phyloP scores from a whole-genome alignment of 176 grass and related monocot genomes.

The Oryza longistaminata region DNA sequence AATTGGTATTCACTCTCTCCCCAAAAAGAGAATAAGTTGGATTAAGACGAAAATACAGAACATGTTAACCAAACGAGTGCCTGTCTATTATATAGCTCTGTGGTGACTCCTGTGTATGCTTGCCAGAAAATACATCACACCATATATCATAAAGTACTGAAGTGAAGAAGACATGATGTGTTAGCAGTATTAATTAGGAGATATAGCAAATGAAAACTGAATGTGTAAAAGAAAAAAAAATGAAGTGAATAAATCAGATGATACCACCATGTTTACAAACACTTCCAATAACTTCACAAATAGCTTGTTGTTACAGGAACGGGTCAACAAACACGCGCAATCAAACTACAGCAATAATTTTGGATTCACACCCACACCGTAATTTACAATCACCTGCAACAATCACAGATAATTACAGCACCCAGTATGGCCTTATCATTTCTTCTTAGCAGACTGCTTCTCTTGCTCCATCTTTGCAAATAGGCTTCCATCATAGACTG shows the following conservation, averaged over 20 bases:
- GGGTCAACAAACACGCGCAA: conserved; percentile 12
- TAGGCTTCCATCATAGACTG: conserved; percentile 68
- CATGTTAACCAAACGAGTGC: neutral
- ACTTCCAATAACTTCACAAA: conserved; percentile 3
- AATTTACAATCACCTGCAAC: neutral
- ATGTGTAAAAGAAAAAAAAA: neutral
- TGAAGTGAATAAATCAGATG: neutral
- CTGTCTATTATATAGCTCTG: too few species aligned
- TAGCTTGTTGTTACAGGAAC: neutral
- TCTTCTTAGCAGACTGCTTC: conserved; percentile 47
- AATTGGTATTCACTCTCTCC: too few species aligned
- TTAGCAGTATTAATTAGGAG: too few species aligned
- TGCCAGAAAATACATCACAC: too few species aligned
- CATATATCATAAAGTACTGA: neutral
- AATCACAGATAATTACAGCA: neutral
- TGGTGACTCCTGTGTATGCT: too few species aligned
- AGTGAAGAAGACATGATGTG: neutral
- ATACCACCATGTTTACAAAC: neutral
- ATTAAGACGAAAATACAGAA: neutral
- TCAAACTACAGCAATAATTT: neutral
- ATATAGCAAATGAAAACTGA: neutral
- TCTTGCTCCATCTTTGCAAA: conserved; percentile 62
- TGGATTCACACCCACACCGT: neutral
- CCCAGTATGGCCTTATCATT: conserved; percentile 24
- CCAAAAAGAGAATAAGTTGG: neutral